Evolutionary conservation across 306 rosid genomes (phyloP).

Genomic region (Dryas drummondii): DNA sequence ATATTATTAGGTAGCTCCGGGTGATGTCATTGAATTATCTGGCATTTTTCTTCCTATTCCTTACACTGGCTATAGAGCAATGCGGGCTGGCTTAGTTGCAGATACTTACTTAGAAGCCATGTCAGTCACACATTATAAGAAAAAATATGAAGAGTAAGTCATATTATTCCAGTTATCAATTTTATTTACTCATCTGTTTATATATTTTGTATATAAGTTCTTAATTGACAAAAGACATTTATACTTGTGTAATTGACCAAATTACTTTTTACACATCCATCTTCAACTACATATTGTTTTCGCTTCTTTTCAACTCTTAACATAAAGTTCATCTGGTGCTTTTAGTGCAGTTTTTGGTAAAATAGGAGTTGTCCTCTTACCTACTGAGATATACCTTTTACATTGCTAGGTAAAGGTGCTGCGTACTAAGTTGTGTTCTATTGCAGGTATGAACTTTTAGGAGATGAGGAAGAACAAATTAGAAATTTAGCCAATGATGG

Average conservation of each 20-base stretch:
- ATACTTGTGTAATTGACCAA: not conserved
- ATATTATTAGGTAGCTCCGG: conserved; percentile 80
- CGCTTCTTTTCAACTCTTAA: conserved; percentile 12
- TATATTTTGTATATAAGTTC: not conserved
- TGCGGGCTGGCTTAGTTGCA: conserved; percentile 98
- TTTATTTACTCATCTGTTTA: not conserved
- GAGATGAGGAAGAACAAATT: conserved; percentile 86
- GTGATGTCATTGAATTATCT: conserved; percentile 90
- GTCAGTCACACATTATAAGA: conserved; percentile 93
- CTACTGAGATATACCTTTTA: conserved; percentile 11
- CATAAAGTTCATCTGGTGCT: not conserved
- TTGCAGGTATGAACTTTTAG: conserved; percentile 73
- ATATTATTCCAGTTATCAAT: conserved; percentile 10
- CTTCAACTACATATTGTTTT: conserved; percentile 7
- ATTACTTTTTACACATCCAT: not conserved
- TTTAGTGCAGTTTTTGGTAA: not conserved
- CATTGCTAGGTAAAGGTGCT: conserved; percentile 15
- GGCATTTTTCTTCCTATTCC: conserved; percentile 98
- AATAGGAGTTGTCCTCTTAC: not conserved
- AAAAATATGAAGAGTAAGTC: conserved; percentile 94
- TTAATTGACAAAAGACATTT: conserved; percentile 2
- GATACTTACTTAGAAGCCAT: conserved; percentile 97
- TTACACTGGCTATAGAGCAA: conserved; percentile 86
- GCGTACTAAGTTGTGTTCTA: conserved; percentile 26
- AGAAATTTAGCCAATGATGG: conserved; percentile 80